phyloP scores from a whole-genome alignment of 345 rosid species.

The Chamaenerion angustifolium region DNA sequence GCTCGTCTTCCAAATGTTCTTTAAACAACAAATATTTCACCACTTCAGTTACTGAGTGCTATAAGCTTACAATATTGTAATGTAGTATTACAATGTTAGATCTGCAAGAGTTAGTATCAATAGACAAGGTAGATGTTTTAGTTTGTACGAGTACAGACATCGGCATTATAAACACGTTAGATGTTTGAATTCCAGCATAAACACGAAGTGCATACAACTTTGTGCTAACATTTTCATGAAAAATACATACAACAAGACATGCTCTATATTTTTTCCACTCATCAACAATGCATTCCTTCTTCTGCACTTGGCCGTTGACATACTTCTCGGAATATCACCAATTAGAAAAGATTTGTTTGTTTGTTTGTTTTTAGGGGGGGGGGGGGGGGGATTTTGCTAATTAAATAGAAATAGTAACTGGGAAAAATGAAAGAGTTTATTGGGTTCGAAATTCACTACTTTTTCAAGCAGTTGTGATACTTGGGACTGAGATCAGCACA shows the following conservation, averaged over 20 bases:
- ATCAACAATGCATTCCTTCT: conserved; percentile 55
- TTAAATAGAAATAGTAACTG: not conserved
- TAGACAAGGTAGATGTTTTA: too few relatives aligned
- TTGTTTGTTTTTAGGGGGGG: too few relatives aligned
- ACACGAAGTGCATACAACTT: too few relatives aligned
- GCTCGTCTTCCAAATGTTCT: conserved; percentile 72
- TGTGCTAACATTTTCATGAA: too few relatives aligned
- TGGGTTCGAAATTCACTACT: too few relatives aligned
- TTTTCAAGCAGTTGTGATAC: conserved; percentile 76
- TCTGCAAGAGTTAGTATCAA: not conserved
- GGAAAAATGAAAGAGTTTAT: not conserved
- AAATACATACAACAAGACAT: conserved; percentile 49
- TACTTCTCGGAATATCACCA: conserved; percentile 89
- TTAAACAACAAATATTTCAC: conserved; percentile 7
- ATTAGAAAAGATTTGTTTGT: too few relatives aligned
- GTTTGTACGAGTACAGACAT: too few relatives aligned
- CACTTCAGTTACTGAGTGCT: not conserved
- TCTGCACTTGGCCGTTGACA: conserved; percentile 71
- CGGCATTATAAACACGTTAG: too few relatives aligned
- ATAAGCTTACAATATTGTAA: not conserved
- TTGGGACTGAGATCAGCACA: conserved; percentile 60
- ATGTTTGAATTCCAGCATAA: too few relatives aligned
- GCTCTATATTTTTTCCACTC: conserved; percentile 70
- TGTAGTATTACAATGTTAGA: not conserved
- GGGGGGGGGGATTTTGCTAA: not conserved